Conservation (phyloP, 345 rosid species). For the Eucalyptus caleyi region DNA sequence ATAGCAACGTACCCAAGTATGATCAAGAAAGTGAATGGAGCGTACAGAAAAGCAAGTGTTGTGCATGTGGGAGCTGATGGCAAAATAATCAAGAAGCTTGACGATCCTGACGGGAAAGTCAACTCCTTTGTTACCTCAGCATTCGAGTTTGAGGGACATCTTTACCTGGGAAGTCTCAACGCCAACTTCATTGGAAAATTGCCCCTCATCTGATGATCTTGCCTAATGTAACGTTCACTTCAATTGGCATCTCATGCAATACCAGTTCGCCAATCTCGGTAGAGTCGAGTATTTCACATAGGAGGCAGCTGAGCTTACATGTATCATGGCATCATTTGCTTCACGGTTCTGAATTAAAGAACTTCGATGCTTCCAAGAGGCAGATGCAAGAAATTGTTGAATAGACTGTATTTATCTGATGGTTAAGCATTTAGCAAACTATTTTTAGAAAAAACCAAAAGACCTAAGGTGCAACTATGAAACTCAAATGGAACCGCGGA, state of each 20-base stretch:
- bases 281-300: neutral
- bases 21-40: neutral
- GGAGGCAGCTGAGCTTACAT: neutral
- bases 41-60: conserved; percentile 6
- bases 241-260: neutral
- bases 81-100: conserved; percentile 13
- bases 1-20: conserved; percentile 12
- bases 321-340: neutral
- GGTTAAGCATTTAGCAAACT: neutral
- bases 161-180: conserved; percentile 33
- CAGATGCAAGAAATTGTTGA: neutral
- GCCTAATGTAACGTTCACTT: neutral
- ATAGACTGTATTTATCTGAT: neutral
- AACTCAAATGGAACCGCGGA: neutral
- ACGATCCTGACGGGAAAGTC: conserved; percentile 30
- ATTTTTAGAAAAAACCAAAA: neutral
- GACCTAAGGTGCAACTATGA: neutral
- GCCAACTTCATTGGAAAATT: conserved; percentile 29
- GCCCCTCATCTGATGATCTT: neutral
- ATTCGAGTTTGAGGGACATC: conserved; percentile 32
- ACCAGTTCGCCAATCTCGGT: neutral
- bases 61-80: conserved; percentile 33
- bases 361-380: neutral
- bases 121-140: conserved; percentile 33
- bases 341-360: neutral